Base-by-base conservation (phyloP, 441 rosid species). In the Jatropha multifida region DNA sequence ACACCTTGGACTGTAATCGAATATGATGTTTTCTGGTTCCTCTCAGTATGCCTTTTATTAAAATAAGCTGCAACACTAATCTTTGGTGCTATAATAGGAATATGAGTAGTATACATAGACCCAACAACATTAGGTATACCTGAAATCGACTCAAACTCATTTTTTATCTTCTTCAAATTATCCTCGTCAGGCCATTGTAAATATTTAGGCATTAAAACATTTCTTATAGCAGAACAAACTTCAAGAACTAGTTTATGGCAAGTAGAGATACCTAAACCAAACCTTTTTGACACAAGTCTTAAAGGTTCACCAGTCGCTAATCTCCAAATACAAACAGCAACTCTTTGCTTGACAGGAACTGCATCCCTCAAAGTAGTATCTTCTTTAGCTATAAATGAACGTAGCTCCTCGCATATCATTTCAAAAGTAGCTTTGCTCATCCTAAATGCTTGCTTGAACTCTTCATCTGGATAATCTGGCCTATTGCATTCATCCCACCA, bases 301-400 rank as follows among this genome's bases (percentile, higher is more conserved):
- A 93, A 90, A 5, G 98, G 94, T 67, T 92, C 97, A 8, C 97
- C 95, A 0, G 98, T 91, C 3, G 97, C 97, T 69, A 93, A 68
- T 86, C 98, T 83, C 97, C 97, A 93, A 44, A 93, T 85, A 81
- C 98, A 93, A 38, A 91, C 97, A n/a, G 92, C 98, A 2, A 93
- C 92, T 60, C 97, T 89, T 71, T 93, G 95, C 26, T 88, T 91
- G n/a, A 91, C 98, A 26, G 98, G 98, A 55, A 93, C 89, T 32
- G 97, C 98, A 71, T 88, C 90, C 0, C 98, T 83, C 17, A 93
- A 80, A 84, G 87, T 85, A 56, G 98, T 93, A 83, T 93, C 89
- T 83, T 89, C 88, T 86, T 93, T 93, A 63, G 83, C 88, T 48
- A 92, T 89, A 60, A 80, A 79, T 14, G 87, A 72, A 75, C 89